phyloP scores from a whole-genome alignment of 495 filamentous ascomycete genomes.

The Hypoxylon lienhwacheense region DNA sequence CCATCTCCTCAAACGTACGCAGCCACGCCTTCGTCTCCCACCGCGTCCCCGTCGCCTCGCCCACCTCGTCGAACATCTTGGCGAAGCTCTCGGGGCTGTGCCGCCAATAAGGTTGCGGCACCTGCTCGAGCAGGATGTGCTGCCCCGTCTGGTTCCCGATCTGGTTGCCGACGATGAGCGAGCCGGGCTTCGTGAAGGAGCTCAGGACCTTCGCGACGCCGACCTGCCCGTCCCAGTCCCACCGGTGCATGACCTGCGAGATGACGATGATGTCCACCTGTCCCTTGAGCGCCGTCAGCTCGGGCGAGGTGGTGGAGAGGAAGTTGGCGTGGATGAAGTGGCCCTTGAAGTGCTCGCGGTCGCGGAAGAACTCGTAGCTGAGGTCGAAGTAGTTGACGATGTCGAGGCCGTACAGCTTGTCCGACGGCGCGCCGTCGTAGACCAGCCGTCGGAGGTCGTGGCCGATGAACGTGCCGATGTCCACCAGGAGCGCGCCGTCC shows the following conservation, averaged over 20 bases:
- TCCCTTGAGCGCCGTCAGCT: constrained; percentile 40
- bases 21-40: constrained; percentile 37
- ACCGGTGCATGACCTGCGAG: constrained; percentile 60
- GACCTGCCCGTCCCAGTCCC: constrained; percentile 51
- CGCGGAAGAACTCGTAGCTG: constrained; percentile 55
- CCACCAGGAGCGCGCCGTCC: constrained; percentile 42
- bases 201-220: constrained; percentile 45
- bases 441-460: constrained; percentile 52
- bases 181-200: constrained; percentile 47
- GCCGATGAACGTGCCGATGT: constrained; percentile 55
- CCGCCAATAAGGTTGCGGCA: constrained; percentile 34
- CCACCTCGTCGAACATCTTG: constrained; percentile 55
- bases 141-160: constrained; percentile 44
- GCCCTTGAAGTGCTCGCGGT: constrained; percentile 45
- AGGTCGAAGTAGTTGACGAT: constrained; percentile 52
- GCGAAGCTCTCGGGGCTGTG: constrained; percentile 54
- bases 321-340: constrained; percentile 12
- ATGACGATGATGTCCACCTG: constrained; percentile 56
- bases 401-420: constrained; percentile 51
- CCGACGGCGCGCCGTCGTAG: constrained; percentile 46
- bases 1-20: constrained; percentile 17
- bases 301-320: constrained; percentile 12
- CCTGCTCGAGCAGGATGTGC: constrained; percentile 30
- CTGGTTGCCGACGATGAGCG: constrained; percentile 54
- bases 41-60: constrained; percentile 47